Conservation (phyloP, 768 basidiomycete species). For the Kwoniella sp. region DNA sequence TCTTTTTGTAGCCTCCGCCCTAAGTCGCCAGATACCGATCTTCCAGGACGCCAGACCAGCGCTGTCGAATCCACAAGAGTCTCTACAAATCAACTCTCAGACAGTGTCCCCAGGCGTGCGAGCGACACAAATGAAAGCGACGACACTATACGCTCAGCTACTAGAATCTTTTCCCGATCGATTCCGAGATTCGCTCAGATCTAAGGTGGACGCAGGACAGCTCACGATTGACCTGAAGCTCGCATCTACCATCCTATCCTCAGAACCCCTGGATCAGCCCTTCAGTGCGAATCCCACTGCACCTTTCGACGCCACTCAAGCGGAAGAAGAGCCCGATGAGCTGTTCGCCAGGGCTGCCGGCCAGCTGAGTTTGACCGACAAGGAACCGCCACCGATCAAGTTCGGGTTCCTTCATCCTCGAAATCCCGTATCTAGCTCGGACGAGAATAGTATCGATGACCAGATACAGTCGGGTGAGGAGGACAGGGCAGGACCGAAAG, state of each 20-base stretch:
- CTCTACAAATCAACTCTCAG: neutral
- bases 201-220: conserved; percentile 7
- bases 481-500: neutral
- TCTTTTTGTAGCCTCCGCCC: conserved; percentile 1
- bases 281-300: neutral
- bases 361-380: conserved; percentile 27
- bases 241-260: conserved; percentile 17
- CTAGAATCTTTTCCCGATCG: conserved; percentile 1
- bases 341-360: conserved; percentile 29
- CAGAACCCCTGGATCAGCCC: conserved; percentile 13
- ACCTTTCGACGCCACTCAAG: neutral
- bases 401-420: conserved; percentile 13
- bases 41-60: conserved; percentile 5
- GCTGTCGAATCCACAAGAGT: neutral
- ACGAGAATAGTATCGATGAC: neutral
- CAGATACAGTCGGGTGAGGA: neutral
- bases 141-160: neutral
- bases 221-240: conserved; percentile 27
- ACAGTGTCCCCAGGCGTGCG: neutral
- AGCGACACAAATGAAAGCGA: neutral
- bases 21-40: neutral
- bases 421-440: neutral
- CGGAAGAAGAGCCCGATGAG: conserved; percentile 18
- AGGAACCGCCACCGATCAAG: conserved; percentile 16
- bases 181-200: neutral